phyloP scores from a whole-genome alignment of 2,329 filamentous ascomycete genomes.

The Fusarium illudens region DNA sequence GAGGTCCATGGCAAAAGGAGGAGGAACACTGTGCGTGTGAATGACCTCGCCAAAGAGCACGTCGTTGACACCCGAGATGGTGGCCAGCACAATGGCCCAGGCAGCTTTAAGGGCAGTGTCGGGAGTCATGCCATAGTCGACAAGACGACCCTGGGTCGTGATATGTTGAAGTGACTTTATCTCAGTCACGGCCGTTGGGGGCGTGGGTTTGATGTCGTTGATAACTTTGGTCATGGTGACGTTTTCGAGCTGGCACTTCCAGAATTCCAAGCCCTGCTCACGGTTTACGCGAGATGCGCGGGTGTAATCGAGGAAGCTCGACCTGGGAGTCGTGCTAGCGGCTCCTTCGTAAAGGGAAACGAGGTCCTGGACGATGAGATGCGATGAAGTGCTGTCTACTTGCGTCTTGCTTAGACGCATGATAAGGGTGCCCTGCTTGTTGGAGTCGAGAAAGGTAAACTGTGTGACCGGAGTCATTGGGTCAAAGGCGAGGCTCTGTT shows the following conservation, averaged over 20 bases:
- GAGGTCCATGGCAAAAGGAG: constrained; percentile 64
- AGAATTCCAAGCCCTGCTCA: constrained; percentile 55
- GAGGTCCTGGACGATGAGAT: constrained; percentile 59
- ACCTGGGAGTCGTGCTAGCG: constrained; percentile 45
- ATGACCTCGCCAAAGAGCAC: constrained; percentile 66
- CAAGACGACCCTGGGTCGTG: constrained; percentile 52
- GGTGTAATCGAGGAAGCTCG: constrained; percentile 59
- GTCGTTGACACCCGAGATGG: constrained; percentile 57
- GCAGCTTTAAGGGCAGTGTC: constrained; percentile 65
- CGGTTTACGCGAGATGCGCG: constrained; percentile 51
- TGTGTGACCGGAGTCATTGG: constrained; percentile 57
- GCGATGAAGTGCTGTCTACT: constrained; percentile 57
- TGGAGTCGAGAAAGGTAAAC: constrained; percentile 60
- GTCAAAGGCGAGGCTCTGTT: constrained; percentile 51
- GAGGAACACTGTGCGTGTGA: constrained; percentile 55
- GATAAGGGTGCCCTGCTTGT: constrained; percentile 57
- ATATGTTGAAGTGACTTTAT: constrained; percentile 52
- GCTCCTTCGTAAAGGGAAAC: constrained; percentile 54
- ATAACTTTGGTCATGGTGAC: constrained; percentile 58
- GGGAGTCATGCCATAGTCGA: constrained; percentile 56
- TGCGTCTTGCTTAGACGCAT: constrained; percentile 60
- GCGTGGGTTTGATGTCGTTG: constrained; percentile 52
- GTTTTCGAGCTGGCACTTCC: constrained; percentile 55
- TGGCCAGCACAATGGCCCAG: constrained; percentile 65
- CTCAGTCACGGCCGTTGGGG: constrained; percentile 45